phyloP scores from a whole-genome alignment of 2,329 filamentous ascomycete species.

The Triangularia setosa region DNA sequence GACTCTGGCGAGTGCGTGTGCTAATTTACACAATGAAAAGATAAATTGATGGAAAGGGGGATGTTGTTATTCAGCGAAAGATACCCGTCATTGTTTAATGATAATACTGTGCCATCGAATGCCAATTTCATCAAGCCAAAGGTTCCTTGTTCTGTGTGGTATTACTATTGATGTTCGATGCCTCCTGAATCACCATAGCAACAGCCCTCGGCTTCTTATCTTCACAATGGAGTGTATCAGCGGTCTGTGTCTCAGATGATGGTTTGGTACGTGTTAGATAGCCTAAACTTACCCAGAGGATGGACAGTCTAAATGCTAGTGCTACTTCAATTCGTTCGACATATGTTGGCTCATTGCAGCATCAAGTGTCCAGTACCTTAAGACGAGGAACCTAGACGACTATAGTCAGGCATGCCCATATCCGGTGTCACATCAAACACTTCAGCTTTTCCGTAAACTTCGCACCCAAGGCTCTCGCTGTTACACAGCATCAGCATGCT shows the following conservation, averaged over 20 bases:
- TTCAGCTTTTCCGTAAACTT: background rate
- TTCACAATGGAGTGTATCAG: background rate
- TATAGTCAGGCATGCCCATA: background rate
- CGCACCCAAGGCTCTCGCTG: background rate
- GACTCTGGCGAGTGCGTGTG: slow-evolving; percentile 13
- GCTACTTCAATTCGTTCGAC: background rate
- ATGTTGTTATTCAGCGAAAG: background rate
- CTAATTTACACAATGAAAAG: slow-evolving; percentile 2
- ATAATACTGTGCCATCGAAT: background rate
- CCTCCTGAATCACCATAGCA: background rate
- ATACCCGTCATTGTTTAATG: background rate
- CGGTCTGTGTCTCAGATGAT: background rate
- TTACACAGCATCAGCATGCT: background rate
- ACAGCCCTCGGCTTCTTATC: background rate
- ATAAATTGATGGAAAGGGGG: background rate
- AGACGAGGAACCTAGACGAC: background rate
- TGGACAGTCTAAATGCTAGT: background rate
- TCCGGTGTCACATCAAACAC: background rate
- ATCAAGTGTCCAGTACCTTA: background rate
- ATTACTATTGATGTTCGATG: background rate
- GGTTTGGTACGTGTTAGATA: background rate
- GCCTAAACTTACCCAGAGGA: background rate
- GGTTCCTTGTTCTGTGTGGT: background rate
- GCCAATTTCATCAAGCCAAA: background rate
- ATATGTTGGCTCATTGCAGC: background rate